These are phyloP conservation scores for Calonectria pseudoturangicola DNA, from an alignment of 2,329 filamentous ascomycete genomes.

Conservation along the genomic window DNA sequence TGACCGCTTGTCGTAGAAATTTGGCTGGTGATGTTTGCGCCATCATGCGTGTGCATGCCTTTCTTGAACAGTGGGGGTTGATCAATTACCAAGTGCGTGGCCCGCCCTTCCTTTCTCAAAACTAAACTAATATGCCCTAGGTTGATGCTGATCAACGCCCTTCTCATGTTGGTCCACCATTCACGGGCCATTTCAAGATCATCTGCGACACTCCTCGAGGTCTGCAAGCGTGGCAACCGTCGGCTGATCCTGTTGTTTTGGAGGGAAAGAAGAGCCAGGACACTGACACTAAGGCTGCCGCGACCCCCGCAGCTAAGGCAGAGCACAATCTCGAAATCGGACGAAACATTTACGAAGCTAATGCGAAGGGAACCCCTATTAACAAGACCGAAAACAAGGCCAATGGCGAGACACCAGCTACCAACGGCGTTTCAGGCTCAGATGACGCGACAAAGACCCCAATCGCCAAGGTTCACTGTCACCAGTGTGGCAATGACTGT, in stretches of 20 bases:
- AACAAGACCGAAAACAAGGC: constrained; percentile 82
- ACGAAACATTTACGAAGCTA: constrained; percentile 96
- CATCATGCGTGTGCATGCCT: constrained; percentile 98
- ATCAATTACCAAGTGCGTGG: constrained; percentile 94
- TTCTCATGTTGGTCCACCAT: constrained; percentile 95
- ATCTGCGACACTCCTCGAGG: constrained; percentile 97
- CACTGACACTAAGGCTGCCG: constrained; percentile 84
- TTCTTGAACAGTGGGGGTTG: constrained; percentile 98
- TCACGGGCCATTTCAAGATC: constrained; percentile 97
- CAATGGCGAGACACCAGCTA: constrained; percentile 82
- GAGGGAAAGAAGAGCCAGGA: constrained; percentile 76
- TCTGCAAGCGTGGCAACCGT: constrained; percentile 95
- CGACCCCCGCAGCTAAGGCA: constrained; percentile 80
- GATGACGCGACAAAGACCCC: constrained; percentile 80
- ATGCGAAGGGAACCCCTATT: constrained; percentile 84
- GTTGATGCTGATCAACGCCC: constrained; percentile 97
- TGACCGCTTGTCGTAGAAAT: constrained; percentile 96
- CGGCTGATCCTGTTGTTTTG: constrained; percentile 81
- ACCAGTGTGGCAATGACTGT: constrained; percentile 94
- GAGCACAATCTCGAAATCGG: constrained; percentile 95
- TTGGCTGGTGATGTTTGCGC: constrained; percentile 98
- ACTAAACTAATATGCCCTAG: constrained; percentile 69
- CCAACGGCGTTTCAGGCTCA: constrained; percentile 77
- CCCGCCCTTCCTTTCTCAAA: not conserved
- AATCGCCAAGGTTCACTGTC: constrained; percentile 85